A percentile compares a stretch with the other conserved stretches of the same genome.
Conservation (phyloP, 2,329 filamentous ascomycete species). For the Botrytis elliptica region DNA sequence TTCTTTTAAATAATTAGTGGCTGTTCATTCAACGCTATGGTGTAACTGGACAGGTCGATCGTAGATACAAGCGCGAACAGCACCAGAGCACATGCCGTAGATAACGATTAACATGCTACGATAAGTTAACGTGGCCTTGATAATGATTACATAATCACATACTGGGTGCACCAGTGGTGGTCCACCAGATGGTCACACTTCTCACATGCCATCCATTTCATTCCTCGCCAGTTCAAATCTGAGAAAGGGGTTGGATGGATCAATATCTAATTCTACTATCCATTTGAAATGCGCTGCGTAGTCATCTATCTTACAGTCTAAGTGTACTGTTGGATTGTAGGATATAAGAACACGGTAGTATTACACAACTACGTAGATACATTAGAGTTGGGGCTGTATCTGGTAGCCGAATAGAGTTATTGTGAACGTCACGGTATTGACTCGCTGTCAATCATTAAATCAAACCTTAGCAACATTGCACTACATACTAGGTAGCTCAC, state of each 20-base stretch:
- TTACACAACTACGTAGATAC: not conserved
- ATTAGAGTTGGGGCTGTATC: not conserved
- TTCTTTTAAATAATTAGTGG: not conserved
- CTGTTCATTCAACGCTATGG: not conserved
- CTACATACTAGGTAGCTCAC: not conserved
- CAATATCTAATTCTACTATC: not conserved
- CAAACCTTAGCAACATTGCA: not conserved
- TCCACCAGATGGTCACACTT: not conserved
- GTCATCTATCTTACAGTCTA: not conserved
- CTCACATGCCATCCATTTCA: not conserved
- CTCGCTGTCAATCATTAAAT: not conserved
- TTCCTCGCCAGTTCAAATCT: not conserved
- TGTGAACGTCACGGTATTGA: too few species aligned
- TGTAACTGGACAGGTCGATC: not conserved
- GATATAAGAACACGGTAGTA: not conserved
- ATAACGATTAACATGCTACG: slow-evolving; percentile 1
- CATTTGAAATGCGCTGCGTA: not conserved
- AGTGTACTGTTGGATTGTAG: not conserved
- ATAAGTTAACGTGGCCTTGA: slow-evolving; percentile 6
- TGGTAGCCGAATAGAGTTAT: not conserved
- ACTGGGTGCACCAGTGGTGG: not conserved
- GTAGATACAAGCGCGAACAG: not conserved
- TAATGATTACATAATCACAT: not conserved
- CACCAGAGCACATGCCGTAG: not conserved
- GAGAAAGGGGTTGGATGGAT: not conserved